phyloP scores from a whole-genome alignment of 345 rosid species.

The Pistacia atlantica region DNA sequence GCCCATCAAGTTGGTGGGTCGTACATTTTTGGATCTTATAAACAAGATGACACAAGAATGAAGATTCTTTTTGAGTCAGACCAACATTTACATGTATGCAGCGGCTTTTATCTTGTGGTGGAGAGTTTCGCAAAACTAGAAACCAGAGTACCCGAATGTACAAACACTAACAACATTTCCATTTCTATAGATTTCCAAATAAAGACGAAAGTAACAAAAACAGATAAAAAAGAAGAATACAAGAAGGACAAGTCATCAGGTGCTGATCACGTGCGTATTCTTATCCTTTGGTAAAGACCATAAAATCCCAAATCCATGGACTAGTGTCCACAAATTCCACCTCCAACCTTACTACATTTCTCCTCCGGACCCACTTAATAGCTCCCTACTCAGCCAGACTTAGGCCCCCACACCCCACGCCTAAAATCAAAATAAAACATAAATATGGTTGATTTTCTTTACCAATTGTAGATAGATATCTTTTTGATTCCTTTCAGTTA shows the following conservation, averaged over 20 bases:
- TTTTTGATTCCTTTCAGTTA: too few relatives aligned
- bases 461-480: not conserved
- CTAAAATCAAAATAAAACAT: not conserved
- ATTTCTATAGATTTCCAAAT: not conserved
- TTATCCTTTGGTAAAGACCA: conserved; percentile 33
- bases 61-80: conserved; percentile 3
- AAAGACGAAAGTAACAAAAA: not conserved
- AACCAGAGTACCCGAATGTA: conserved; percentile 1
- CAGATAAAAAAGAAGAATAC: not conserved
- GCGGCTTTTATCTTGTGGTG: not conserved
- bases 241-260: conserved; percentile 31
- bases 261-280: conserved; percentile 39
- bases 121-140: not conserved
- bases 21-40: not conserved
- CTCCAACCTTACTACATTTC: conserved; percentile 17
- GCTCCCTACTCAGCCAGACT: not conserved
- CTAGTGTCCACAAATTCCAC: conserved; percentile 40
- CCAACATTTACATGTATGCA: not conserved
- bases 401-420: not conserved
- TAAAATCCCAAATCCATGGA: conserved; percentile 16
- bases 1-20: not conserved
- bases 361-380: conserved; percentile 13
- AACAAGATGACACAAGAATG: not conserved
- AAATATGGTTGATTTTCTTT: not conserved
- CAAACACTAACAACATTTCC: not conserved